Evolutionary conservation across 1,284 basidiomycete genomes (phyloP), one percentile per base, ranked within the genome.

Genomic region (Malassezia sp.): DNA sequence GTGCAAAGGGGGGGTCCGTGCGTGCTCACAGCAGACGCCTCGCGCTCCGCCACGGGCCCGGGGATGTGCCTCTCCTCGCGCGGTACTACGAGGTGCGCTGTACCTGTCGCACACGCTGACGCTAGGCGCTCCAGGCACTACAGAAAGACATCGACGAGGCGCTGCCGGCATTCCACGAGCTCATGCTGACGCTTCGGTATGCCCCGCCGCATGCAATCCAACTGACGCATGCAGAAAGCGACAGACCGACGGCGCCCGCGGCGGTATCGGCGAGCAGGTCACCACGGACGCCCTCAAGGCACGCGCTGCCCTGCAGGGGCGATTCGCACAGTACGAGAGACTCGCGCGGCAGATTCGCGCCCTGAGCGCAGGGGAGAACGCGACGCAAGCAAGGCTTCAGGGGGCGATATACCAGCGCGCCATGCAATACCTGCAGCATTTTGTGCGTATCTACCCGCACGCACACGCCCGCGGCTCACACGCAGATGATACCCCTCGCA

Each of bases 311-410:
- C 77, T 95, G 9, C 71, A 93, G 7, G 81, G 84, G 36, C 79
- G 83, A 2, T 88, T 93, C 70, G 77, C 81, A 6, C 80, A 84
- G 47, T 96, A 95, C 71, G 91, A 97, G 61, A 78, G 80, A 34
- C 73, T 95, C 4, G 79, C 87, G 0, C 91, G 90, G 66, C 80
- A 82, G 26, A 85, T 96, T 58, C 78, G 80, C 40, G 75, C 74
- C 50, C 72, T 91, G 17, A 82, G 84, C 5, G 44, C 43, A 3
- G 45, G 26, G 2, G 33, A 39, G 20, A 28, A 41, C 23, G 29
- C 40, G n/a, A 29, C 83, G 10, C 86, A 91, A 65, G 82, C 85
- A 53, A 77, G 82, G 12, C 77, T 96, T 8, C 86, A 93, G 67
- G 74, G 77, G 20, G 85, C 88, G 0, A 82, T 97, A 17, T 75